Evolutionary conservation across 2,329 filamentous ascomycete genomes (phyloP).

Genomic region (Thermomyces lanuginosus): DNA sequence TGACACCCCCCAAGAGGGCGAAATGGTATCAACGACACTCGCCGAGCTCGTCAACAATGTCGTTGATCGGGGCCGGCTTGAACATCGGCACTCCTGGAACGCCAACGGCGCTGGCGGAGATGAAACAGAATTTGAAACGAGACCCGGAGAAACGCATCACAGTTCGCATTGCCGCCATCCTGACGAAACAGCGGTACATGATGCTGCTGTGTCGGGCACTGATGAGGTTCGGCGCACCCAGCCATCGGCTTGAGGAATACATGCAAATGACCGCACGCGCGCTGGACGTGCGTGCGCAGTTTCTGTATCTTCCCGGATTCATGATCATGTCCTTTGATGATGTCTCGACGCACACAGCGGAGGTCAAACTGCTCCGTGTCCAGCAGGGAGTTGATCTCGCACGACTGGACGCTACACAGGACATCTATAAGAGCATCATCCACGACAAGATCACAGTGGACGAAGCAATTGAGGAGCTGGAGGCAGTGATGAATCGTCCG

Average conservation of each 20-base stretch:
- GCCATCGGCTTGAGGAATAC: constrained; percentile 78
- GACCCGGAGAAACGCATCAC: constrained; percentile 38
- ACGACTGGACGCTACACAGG: constrained; percentile 28
- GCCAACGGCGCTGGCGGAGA: constrained; percentile 5
- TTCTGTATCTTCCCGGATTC: constrained; percentile 75
- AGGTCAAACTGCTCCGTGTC: constrained; percentile 30
- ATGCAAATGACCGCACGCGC: constrained; percentile 81
- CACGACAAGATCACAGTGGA: constrained; percentile 32
- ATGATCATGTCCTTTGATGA: constrained; percentile 85
- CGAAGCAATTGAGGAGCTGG: constrained; percentile 28
- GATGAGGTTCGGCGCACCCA: constrained; percentile 82
- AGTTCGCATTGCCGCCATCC: constrained; percentile 48
- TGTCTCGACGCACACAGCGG: constrained; percentile 28
- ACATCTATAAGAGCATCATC: constrained; percentile 33
- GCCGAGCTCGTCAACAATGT: constrained; percentile 6
- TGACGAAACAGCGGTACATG: constrained; percentile 68
- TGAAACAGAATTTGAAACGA: constrained; percentile 12
- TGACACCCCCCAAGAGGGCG: constrained; percentile 10
- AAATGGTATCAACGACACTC: constrained; percentile 13
- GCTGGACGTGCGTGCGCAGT: constrained; percentile 75
- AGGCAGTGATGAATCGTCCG: constrained; percentile 40
- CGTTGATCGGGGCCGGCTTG: constrained; percentile 6
- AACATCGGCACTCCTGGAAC: constrained; percentile 5
- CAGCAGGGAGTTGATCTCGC: constrained; percentile 29
- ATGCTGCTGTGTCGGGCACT: constrained; percentile 69